Evolutionary conservation across 176 grass and related monocot genomes (phyloP).

Genomic region (Oryza rufipogon): DNA sequence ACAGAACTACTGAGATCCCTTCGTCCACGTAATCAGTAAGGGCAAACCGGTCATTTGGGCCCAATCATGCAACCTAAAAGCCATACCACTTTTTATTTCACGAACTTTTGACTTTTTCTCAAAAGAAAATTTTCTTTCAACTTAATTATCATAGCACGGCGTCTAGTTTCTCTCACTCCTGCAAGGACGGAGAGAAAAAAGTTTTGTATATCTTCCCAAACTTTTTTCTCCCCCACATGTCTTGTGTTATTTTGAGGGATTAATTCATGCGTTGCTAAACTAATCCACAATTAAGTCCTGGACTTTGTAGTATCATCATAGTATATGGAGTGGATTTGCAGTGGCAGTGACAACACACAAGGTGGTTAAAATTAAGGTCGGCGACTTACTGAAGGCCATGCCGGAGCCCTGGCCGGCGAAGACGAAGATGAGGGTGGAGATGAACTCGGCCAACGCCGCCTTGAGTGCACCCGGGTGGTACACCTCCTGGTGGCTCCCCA

Average conservation of each 20-base stretch:
- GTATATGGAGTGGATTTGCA: background rate
- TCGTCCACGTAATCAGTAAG: background rate
- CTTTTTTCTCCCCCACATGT: background rate
- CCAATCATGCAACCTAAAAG: constrained; percentile 26
- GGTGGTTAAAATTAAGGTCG: no score
- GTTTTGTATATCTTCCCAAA: background rate
- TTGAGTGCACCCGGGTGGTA: constrained; percentile 75
- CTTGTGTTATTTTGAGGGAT: background rate
- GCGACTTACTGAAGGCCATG: constrained; percentile 81
- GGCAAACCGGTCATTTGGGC: constrained; percentile 14
- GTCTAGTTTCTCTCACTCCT: background rate
- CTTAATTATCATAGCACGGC: background rate
- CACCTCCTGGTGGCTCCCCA: constrained; percentile 68
- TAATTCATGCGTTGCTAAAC: background rate
- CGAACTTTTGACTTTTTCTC: background rate
- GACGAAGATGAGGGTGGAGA: constrained; percentile 98
- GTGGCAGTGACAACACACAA: background rate
- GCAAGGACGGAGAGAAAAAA: background rate
- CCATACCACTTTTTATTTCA: background rate
- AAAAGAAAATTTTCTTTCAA: constrained; percentile 6
- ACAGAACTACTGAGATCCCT: constrained; percentile 12
- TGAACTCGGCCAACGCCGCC: constrained; percentile 91
- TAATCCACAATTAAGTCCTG: background rate
- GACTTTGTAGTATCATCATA: background rate
- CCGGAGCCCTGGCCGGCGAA: constrained; percentile 96